Evolutionary conservation across 1,284 basidiomycete genomes (phyloP), one percentile per base, ranked within the genome.

Genomic region (Sanghuangporus sanghuang): DNA sequence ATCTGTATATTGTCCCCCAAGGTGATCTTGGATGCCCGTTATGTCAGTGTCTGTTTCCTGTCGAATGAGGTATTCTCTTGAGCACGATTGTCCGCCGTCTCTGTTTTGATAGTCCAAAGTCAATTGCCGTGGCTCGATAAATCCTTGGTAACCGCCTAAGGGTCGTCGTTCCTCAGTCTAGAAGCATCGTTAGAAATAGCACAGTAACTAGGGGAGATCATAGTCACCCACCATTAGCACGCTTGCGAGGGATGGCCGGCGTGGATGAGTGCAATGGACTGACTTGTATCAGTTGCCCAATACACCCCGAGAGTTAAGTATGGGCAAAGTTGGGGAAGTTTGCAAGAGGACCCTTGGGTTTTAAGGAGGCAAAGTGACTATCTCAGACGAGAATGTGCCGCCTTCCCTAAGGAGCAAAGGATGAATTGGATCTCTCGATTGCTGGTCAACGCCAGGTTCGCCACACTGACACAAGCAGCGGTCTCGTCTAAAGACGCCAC

Each of bases 281-380:
- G 61, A 57, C 56, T 36, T 38, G 54, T 44, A 16, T 40, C 44
- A 32, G 11, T 9, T 35, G 44, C 14, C 11, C 35, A 42, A 53
- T 16, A 35, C 35, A 53, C 32, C n/a, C 59, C 35, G 35, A 61
- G 59, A 61, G 21, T 61, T 61, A 61, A 61, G 59, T 61, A 61
- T n/a, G 50, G 32, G 18, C 11, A 54, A 54, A 48, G 8, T 46
- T 21, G 59, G 38, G 53, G 35, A 61, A 61, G 59, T 61, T 61
- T 61, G 59, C 59, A 53, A 9, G 18, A 16, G 50, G 7, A 6
- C 12, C 23, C 27, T 0, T 54, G 38, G 49, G 39, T 50, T 61
- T 53, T 61, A 61, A 38, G 36, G 50, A 3, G 23, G 59, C 59
- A 61, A 61, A 61, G 50, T 61, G 7, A 54, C 39, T 61, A 52